Evolutionary conservation across 2,329 filamentous ascomycete species (phyloP).

Genomic region (Paramyrothecium roridum): DNA sequence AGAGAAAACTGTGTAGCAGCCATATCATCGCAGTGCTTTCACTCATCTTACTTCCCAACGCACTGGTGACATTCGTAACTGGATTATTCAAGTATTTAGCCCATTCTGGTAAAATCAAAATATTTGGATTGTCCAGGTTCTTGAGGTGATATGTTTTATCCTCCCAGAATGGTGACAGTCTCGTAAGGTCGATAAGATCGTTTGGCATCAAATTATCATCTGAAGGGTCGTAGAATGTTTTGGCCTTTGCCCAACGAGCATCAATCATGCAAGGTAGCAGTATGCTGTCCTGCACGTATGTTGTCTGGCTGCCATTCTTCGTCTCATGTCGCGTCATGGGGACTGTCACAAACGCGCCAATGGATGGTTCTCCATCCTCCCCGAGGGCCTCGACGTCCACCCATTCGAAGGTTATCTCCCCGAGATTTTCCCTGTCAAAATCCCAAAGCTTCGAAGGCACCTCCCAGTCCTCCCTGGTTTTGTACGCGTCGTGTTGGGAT

Average conservation of each 20-base stretch:
- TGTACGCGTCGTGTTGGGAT: background rate
- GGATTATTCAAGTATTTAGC: background rate
- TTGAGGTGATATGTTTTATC: too few relatives aligned
- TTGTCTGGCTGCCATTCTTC: background rate
- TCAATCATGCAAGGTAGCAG: slow-evolving; percentile 1
- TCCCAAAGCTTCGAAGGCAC: background rate
- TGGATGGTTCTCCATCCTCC: background rate
- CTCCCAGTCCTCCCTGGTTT: background rate
- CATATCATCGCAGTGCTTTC: background rate
- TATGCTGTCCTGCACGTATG: background rate
- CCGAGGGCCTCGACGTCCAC: background rate
- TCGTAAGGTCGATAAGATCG: background rate
- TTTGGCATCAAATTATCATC: background rate
- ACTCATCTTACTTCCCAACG: background rate
- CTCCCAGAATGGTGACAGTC: background rate
- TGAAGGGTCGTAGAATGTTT: background rate
- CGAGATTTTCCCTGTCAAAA: background rate
- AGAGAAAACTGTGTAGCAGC: background rate
- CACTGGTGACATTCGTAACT: background rate
- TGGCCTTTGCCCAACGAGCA: background rate
- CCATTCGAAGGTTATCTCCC: background rate
- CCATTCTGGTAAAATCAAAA: background rate
- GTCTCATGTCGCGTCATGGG: background rate
- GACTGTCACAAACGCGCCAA: background rate
- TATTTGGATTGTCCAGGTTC: background rate